Conservation (phyloP, 345 rosid species). For the Brassica rapa region DNA sequence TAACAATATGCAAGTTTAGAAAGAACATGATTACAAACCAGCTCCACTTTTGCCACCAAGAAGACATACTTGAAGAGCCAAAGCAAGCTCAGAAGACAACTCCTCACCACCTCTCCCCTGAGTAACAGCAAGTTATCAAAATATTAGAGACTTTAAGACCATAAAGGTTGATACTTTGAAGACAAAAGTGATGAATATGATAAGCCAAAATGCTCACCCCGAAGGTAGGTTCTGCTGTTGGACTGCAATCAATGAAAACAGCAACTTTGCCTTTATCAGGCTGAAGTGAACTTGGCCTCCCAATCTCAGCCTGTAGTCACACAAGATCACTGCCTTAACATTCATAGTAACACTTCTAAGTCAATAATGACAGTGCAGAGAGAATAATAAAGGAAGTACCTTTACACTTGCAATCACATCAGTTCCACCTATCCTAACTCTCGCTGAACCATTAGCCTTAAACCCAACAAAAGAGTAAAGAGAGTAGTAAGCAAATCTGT, state of each 20-base stretch:
- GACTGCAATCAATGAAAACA: constrained; percentile 79
- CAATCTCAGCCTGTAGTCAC: constrained; percentile 75
- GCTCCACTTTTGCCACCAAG: constrained; percentile 92
- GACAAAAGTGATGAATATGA: constrained; percentile 2
- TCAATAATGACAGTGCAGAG: constrained; percentile 9
- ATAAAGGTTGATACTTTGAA: background rate
- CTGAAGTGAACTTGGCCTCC: constrained; percentile 69
- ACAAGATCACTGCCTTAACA: constrained; percentile 6
- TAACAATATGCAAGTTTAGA: background rate
- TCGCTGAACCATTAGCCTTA: constrained; percentile 93
- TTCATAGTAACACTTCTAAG: background rate
- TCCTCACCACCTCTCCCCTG: constrained; percentile 98
- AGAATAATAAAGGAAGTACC: constrained; percentile 45
- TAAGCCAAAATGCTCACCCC: constrained; percentile 54
- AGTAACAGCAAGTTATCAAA: constrained; percentile 9
- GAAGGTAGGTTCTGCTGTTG: constrained; percentile 78
- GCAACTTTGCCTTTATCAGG: constrained; percentile 87
- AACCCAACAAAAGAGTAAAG: constrained; percentile 43
- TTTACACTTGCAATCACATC: constrained; percentile 95
- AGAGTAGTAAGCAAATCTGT: constrained; percentile 4
- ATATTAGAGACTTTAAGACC: background rate
- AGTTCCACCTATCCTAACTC: constrained; percentile 73
- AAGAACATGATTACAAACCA: constrained; percentile 48
- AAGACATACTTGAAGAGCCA: constrained; percentile 72
- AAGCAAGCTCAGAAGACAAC: constrained; percentile 75